A percentile compares a stretch with the other conserved stretches of the same genome.
Conservation (phyloP, 75 land plant genomes). For the Ceratopteris richardii region DNA sequence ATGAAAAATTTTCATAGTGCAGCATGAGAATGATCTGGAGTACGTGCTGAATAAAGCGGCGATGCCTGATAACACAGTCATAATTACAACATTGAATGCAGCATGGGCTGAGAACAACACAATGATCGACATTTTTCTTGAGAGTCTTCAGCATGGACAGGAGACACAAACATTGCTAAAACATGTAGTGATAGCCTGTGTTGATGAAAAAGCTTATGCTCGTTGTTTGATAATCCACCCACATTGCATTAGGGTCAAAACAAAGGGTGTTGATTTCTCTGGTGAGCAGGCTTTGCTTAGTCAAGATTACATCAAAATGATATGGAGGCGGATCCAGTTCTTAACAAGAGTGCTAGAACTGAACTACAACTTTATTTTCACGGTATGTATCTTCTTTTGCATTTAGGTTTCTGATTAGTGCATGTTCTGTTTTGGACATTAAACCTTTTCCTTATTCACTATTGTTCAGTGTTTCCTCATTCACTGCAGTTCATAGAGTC, state of each 20-base stretch:
- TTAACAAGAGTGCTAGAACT: conserved; percentile 16
- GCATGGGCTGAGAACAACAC: conserved; percentile 47
- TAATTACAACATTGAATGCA: conserved; percentile 52
- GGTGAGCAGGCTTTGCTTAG: conserved; percentile 60
- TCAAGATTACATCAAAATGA: conserved; percentile 67
- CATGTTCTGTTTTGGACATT: not conserved
- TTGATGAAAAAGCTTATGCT: conserved; percentile 56
- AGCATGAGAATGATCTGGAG: conserved; percentile 13
- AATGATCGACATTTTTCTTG: conserved; percentile 67
- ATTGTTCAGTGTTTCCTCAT: not conserved
- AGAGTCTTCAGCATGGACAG: conserved; percentile 54
- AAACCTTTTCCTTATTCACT: not conserved
- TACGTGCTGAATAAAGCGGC: conserved; percentile 30
- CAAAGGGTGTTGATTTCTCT: conserved; percentile 49
- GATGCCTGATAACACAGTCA: conserved; percentile 55
- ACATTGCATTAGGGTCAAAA: conserved; percentile 44
- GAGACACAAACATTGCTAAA: conserved; percentile 33
- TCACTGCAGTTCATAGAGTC: not conserved
- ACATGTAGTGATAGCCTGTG: conserved; percentile 49
- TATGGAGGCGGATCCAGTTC: conserved; percentile 61
- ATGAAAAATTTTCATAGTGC: too few species aligned
- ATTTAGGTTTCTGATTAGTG: not conserved
- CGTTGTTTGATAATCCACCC: conserved; percentile 34
- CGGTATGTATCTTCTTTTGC: conserved; percentile 14
- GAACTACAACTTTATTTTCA: conserved; percentile 25